Evolutionary conservation across 75 land plant species (phyloP), one percentile per base, ranked within the genome.

Genomic region (Adiantum capillusveneris): DNA sequence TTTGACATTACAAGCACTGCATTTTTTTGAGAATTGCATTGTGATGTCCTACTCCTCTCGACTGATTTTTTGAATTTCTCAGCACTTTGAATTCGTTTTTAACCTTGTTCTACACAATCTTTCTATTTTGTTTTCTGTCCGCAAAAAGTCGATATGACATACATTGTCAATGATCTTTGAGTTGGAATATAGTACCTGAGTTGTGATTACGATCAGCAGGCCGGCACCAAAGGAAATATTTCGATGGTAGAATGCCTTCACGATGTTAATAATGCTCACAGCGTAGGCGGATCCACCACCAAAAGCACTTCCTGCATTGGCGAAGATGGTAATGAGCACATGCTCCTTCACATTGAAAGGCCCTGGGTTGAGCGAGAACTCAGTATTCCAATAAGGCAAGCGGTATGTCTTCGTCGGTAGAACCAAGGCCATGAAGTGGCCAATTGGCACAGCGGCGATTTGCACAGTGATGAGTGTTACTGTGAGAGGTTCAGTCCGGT

Each of bases 311-410:
- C 94, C 97, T 26, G 81, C 65, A 53, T 71, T 79, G 39, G 97
- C 94, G 49, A 88, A 88, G 25, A 84, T 82, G 62, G 93, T 84
- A 65, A 90, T 87, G 36, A 84, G 71, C 18, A 79, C 93, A 65
- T 90, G 96, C 52, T 90, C 96, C 52, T 90, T 90, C 39, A 90
- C 19, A 50, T 73, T 87, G 59, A 87, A 90, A 0, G 96, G 96
- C 13, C 96, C 96, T 1, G 93, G 93, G 53, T 87, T 90, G 43
- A 88, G 57, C 6, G 88, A 62, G 34, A 87, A 80, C 22, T 74
- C 50, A 72, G 72, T 74, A 0, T 44, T 53, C 6, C 66, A 71
- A 25, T 66, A 51, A 9, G 74, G 88, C n/a, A 78, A 36, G 22
- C 60, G 44, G 27, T 71, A 11, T 0, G 7, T 2, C 24, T 28